Percentiles rank a stretch among this genome's conserved stretches.
phyloP scores from a whole-genome alignment of 169 alveolate species.

The Cyclospora cayetanensis region DNA sequence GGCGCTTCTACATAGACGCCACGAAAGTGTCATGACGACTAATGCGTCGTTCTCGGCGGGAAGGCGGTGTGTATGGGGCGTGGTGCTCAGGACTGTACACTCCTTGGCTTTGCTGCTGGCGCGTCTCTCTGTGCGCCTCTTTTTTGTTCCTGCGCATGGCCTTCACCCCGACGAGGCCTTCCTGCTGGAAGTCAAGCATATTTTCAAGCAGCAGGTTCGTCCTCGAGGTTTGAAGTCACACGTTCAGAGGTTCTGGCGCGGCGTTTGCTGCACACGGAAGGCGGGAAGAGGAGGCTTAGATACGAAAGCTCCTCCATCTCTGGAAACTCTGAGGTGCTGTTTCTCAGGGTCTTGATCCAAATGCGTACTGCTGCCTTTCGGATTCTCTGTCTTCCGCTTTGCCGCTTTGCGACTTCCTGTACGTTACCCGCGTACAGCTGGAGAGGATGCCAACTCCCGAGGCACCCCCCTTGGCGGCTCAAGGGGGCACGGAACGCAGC shows the following conservation, averaged over 20 bases:
- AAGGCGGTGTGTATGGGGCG: too few relatives aligned
- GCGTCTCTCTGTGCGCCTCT: constrained; percentile 78
- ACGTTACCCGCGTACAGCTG: constrained; percentile 85
- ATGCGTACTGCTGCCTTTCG: not conserved
- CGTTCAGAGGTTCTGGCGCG: not conserved
- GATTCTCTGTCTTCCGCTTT: not conserved
- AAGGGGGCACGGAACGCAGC: not conserved
- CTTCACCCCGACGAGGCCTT: not conserved
- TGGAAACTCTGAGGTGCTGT: not conserved
- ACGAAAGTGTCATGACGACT: too few relatives aligned
- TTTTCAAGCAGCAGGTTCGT: not conserved
- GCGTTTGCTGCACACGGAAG: too few relatives aligned
- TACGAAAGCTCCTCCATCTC: too few relatives aligned
- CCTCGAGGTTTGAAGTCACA: not conserved
- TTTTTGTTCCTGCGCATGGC: too few relatives aligned
- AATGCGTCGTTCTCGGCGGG: too few relatives aligned
- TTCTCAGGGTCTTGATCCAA: not conserved
- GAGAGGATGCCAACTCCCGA: constrained; percentile 79
- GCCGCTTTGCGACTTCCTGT: constrained; percentile 76
- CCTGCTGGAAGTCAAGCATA: not conserved
- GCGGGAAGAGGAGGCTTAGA: too few relatives aligned
- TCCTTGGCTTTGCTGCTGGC: constrained; percentile 84
- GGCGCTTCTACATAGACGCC: too few relatives aligned
- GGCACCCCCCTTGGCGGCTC: not conserved
- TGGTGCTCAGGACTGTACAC: constrained; percentile 86